Evolutionary conservation across 108 stramenopile genomes (phyloP).

Genomic region (Fragilaria radians): DNA sequence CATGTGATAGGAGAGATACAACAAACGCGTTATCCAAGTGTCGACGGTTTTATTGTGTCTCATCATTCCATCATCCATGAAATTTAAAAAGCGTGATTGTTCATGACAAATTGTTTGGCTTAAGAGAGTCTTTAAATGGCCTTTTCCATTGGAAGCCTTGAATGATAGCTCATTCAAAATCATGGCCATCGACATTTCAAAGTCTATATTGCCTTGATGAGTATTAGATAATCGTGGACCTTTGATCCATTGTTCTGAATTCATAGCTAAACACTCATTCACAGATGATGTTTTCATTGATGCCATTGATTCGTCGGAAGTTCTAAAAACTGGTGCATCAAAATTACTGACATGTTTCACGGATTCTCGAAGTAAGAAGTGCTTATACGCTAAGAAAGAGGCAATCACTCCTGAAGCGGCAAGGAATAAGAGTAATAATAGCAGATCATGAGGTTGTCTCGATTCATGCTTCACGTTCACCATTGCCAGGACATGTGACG

Average conservation of each 20-base stretch:
- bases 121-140: conserved; percentile 4
- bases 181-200: conserved; percentile 3
- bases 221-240: conserved; percentile 11
- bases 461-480: no score
- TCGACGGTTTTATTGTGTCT: conserved; percentile 7
- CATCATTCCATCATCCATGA: not conserved
- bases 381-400: no score
- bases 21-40: conserved; percentile 23
- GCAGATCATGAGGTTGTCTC: no score
- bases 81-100: conserved; percentile 19
- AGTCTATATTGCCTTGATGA: not conserved
- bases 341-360: no score
- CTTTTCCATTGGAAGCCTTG: conserved; percentile 1
- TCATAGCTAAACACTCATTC: not conserved
- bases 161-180: conserved; percentile 12
- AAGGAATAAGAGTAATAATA: no score
- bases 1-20: conserved; percentile 26
- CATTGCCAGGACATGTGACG: no score
- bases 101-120: conserved; percentile 22
- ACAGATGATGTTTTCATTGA: no score
- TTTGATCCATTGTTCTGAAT: conserved; percentile 1
- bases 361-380: no score
- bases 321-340: no score
- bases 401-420: no score
- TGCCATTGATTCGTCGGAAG: no score